These are phyloP conservation scores for Mycena vulgaris DNA, from an alignment of 768 basidiomycete species.

Conservation along the genomic window DNA sequence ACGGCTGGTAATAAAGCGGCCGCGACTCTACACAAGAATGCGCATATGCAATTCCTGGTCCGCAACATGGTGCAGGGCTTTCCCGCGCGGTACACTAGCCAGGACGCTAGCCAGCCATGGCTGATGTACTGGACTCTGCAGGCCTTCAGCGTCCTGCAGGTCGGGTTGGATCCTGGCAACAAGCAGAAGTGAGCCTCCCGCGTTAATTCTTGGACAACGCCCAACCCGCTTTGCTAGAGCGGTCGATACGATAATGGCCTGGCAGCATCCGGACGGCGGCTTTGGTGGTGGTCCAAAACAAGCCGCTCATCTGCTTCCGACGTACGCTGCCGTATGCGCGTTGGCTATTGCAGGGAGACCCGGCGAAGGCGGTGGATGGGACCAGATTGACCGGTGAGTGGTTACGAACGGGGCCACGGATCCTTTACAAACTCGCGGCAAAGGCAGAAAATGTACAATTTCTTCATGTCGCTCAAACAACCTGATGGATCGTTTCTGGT, in stretches of 20 bases:
- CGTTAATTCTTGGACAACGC: slow-evolving; percentile 18
- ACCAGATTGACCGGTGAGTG: slow-evolving; percentile 83
- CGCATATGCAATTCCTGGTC: slow-evolving; percentile 84
- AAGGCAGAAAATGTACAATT: slow-evolving; percentile 85
- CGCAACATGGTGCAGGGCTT: slow-evolving; percentile 85
- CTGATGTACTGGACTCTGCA: slow-evolving; percentile 95
- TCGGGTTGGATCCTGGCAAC: slow-evolving; percentile 82
- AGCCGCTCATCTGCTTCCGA: slow-evolving; percentile 88
- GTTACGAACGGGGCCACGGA: neutral
- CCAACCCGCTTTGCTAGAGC: slow-evolving; percentile 60
- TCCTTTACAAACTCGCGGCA: neutral
- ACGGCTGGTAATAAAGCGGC: slow-evolving; percentile 29
- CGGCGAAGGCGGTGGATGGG: slow-evolving; percentile 86
- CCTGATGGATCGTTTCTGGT: slow-evolving; percentile 95
- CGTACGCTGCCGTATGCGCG: slow-evolving; percentile 89
- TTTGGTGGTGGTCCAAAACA: slow-evolving; percentile 96
- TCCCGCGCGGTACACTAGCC: slow-evolving; percentile 81
- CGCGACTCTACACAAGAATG: slow-evolving; percentile 68
- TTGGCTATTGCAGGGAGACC: slow-evolving; percentile 87
- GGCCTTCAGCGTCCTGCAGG: slow-evolving; percentile 83
- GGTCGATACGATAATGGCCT: slow-evolving; percentile 84
- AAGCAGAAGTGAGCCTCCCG: slow-evolving; percentile 74
- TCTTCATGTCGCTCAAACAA: slow-evolving; percentile 94
- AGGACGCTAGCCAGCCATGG: slow-evolving; percentile 98
- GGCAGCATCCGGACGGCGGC: slow-evolving; percentile 90